A percentile compares a stretch with the other conserved stretches of the same genome.
Evolutionary conservation across 305 asterid genomes (phyloP).

Genomic region (Fraxinus velutina): DNA sequence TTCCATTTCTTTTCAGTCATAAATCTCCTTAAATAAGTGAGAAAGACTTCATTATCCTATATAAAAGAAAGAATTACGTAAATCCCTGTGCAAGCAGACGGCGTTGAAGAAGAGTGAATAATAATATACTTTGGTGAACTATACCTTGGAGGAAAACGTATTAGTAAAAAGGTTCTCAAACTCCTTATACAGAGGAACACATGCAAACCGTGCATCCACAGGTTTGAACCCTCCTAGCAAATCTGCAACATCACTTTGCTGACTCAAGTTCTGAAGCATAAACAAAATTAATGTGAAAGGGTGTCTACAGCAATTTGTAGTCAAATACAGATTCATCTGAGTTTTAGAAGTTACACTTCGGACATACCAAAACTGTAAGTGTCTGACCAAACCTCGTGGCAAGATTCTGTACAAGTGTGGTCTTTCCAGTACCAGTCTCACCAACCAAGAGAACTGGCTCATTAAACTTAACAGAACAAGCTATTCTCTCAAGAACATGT

Average conservation of each 20-base stretch:
- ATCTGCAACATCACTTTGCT: slow-evolving; percentile 94
- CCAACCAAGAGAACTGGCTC: slow-evolving; percentile 98
- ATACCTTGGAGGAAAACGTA: slow-evolving; percentile 73
- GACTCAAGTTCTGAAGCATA: slow-evolving; percentile 81
- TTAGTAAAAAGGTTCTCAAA: slow-evolving; percentile 55
- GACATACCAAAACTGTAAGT: slow-evolving; percentile 88
- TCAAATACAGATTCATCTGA: slow-evolving; percentile 18
- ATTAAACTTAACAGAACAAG: slow-evolving; percentile 72
- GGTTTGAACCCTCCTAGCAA: slow-evolving; percentile 93
- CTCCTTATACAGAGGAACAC: slow-evolving; percentile 78
- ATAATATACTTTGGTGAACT: not conserved
- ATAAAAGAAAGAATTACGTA: slow-evolving; percentile 19
- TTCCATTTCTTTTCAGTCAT: slow-evolving; percentile 68
- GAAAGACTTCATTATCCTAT: slow-evolving; percentile 58
- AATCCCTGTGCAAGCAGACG: slow-evolving; percentile 10
- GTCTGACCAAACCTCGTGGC: slow-evolving; percentile 75
- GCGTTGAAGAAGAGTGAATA: slow-evolving; percentile 2
- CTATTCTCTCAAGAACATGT: slow-evolving; percentile 87
- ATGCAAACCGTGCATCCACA: slow-evolving; percentile 68
- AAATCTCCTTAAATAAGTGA: slow-evolving; percentile 38
- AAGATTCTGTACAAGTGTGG: slow-evolving; percentile 91
- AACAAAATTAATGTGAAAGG: slow-evolving; percentile 19
- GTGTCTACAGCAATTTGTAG: not conserved
- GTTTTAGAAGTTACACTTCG: slow-evolving; percentile 2
- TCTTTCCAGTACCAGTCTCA: slow-evolving; percentile 98